Evolutionary conservation across 352 stramenopile species (phyloP).

Genomic region (Pilasporangium apinafurcum): DNA sequence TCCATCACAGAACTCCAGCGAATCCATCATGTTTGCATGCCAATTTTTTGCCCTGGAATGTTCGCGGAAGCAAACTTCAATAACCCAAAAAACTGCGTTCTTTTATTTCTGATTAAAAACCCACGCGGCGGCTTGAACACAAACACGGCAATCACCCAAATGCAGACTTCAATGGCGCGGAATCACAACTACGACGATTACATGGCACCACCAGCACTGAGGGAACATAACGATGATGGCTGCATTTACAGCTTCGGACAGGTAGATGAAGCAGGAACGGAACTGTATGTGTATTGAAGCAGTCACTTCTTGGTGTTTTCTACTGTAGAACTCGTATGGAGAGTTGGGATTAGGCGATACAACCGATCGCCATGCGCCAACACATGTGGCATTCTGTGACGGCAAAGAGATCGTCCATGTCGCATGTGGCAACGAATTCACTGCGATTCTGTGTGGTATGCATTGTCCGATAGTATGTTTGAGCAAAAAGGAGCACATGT

Average conservation of each 20-base stretch:
- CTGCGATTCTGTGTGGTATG: constrained; percentile 69
- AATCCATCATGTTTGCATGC: too few relatives aligned
- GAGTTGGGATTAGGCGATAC: constrained; percentile 88
- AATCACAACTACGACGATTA: constrained; percentile 8
- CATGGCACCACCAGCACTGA: not conserved
- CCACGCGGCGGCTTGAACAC: too few relatives aligned
- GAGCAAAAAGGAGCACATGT: too few relatives aligned
- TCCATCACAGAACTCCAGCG: too few relatives aligned
- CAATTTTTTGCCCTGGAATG: too few relatives aligned
- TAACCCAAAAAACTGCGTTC: too few relatives aligned
- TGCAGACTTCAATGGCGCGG: constrained; percentile 10
- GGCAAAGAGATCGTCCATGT: constrained; percentile 64
- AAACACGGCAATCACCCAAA: too few relatives aligned
- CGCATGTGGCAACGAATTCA: constrained; percentile 90
- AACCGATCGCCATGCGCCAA: constrained; percentile 50
- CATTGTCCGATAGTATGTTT: too few relatives aligned
- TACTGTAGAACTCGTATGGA: constrained; percentile 85
- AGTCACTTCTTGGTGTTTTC: not conserved
- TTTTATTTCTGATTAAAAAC: too few relatives aligned
- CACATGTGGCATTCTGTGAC: constrained; percentile 25
- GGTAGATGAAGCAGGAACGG: constrained; percentile 10
- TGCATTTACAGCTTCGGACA: constrained; percentile 47
- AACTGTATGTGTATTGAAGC: not conserved
- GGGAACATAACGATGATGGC: not conserved
- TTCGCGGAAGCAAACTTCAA: too few relatives aligned